These are phyloP conservation scores for Picea mariana DNA, from an alignment of 83 land plant genomes.

Conservation along the genomic window DNA sequence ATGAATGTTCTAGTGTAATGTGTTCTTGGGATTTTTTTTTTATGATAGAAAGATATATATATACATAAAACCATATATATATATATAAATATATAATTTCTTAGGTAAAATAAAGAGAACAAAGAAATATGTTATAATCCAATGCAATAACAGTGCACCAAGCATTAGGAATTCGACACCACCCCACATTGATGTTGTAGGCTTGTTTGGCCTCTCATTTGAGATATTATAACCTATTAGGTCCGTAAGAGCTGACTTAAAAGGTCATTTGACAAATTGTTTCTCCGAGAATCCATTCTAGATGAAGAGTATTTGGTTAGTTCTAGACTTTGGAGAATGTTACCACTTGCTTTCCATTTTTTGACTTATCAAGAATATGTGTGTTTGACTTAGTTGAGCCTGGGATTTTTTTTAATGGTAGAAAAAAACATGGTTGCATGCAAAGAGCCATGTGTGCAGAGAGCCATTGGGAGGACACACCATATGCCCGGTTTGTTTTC, in stretches of 20 bases:
- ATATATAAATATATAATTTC: no score
- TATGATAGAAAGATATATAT: no score
- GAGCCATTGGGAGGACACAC: constrained; percentile 51
- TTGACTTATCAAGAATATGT: not conserved
- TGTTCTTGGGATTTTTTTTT: no score
- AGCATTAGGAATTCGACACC: constrained; percentile 23
- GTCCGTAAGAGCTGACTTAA: constrained; percentile 12
- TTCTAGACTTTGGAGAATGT: constrained; percentile 1
- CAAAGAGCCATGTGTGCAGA: no score
- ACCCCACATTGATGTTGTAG: constrained; percentile 15
- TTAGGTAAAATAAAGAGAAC: constrained; percentile 13
- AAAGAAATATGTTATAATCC: constrained; percentile 25
- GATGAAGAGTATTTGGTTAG: constrained; percentile 71
- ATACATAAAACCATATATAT: no score
- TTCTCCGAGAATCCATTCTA: constrained; percentile 45
- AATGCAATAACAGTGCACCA: constrained; percentile 19
- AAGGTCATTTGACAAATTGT: constrained; percentile 35
- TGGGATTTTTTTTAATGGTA: constrained; percentile 22
- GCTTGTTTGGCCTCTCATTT: constrained; percentile 30
- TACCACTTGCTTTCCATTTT: not conserved
- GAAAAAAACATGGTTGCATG: constrained; percentile 82
- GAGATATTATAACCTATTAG: constrained; percentile 34
- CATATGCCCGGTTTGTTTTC: constrained; percentile 36
- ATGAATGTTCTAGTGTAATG: no score
- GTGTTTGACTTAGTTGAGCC: not conserved